Evolutionary conservation across 257 asterid species (phyloP).

Genomic region (Salvia miltiorrhiza): DNA sequence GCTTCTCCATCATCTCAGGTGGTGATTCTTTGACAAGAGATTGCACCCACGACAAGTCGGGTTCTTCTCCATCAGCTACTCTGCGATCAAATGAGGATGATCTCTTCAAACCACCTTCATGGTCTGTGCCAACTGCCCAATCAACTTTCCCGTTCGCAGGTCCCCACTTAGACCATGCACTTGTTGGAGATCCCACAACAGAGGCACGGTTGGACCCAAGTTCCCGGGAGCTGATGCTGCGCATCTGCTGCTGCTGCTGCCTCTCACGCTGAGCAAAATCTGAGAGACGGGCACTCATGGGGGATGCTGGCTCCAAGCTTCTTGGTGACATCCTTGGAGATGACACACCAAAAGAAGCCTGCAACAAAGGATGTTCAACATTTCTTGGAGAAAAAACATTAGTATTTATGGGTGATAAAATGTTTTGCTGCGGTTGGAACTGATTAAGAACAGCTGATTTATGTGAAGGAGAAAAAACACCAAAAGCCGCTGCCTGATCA

Average conservation of each 20-base stretch:
- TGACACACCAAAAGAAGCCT: slow-evolving; percentile 66
- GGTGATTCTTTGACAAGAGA: slow-evolving; percentile 94
- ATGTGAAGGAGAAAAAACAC: slow-evolving; percentile 74
- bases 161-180: slow-evolving; percentile 71
- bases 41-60: slow-evolving; percentile 96
- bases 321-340: slow-evolving; percentile 93
- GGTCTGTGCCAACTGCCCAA: slow-evolving; percentile 69
- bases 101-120: slow-evolving; percentile 34
- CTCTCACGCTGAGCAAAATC: slow-evolving; percentile 63
- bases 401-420: slow-evolving; percentile 70
- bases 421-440: slow-evolving; percentile 73
- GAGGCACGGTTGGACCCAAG: slow-evolving; percentile 48
- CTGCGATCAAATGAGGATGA: slow-evolving; percentile 30
- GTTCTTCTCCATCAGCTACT: slow-evolving; percentile 55
- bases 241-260: slow-evolving; percentile 59
- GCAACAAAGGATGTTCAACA: slow-evolving; percentile 67
- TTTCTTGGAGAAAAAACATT: slow-evolving; percentile 68
- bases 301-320: slow-evolving; percentile 72
- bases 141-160: slow-evolving; percentile 53
- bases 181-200: slow-evolving; percentile 48
- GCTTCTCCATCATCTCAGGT: slow-evolving; percentile 78
- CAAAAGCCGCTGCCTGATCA: slow-evolving; percentile 62
- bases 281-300: slow-evolving; percentile 63
- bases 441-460: slow-evolving; percentile 63
- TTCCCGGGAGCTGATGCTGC: slow-evolving; percentile 66